Evolutionary conservation across 169 alveolate species (phyloP).

Genomic region (Perkinsus olseni): DNA sequence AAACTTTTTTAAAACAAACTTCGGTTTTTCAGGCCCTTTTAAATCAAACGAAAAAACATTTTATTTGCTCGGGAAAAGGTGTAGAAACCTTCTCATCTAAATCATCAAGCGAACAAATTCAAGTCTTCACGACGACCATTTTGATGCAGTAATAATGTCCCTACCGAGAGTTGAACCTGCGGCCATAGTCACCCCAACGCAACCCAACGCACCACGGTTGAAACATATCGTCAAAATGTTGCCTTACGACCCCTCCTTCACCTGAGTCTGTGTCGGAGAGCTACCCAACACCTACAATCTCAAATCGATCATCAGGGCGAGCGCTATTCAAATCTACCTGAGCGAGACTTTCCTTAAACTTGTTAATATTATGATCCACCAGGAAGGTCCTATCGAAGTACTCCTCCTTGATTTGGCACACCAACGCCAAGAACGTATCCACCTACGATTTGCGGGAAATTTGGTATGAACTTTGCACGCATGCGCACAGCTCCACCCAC

Average conservation of each 20-base stretch:
- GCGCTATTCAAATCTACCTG: neutral
- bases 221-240: neutral
- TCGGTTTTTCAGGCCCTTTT: no score
- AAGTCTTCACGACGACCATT: no score
- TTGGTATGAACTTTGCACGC: neutral
- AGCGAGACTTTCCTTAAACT: conserved; percentile 15
- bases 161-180: no score
- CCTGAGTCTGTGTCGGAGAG: neutral
- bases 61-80: no score
- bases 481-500: neutral
- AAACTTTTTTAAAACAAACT: no score
- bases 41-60: no score
- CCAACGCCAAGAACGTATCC: conserved; percentile 50
- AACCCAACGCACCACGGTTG: no score
- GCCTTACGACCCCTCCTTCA: neutral
- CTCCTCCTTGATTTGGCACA: conserved; percentile 61
- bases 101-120: no score
- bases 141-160: no score
- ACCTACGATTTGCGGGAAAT: neutral
- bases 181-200: no score
- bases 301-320: neutral
- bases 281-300: neutral
- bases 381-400: conserved; percentile 68
- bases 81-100: no score
- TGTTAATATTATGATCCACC: conserved; percentile 31